phyloP scores from a whole-genome alignment of 148 eudicot genomes.

The Polygonum maritimum region DNA sequence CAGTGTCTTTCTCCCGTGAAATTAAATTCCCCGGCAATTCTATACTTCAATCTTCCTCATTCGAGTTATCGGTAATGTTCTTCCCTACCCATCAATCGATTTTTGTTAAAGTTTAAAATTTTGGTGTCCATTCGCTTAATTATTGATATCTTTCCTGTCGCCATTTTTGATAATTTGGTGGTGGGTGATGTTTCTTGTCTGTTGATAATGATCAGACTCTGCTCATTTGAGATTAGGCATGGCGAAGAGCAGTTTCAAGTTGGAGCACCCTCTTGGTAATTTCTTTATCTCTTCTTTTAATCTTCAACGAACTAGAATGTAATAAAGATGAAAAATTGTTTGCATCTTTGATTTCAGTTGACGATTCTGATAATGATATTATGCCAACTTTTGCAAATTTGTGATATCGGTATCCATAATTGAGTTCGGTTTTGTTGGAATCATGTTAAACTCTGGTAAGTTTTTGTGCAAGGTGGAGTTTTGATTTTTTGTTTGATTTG shows the following conservation, averaged over 20 bases:
- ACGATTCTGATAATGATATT: constrained; percentile 5
- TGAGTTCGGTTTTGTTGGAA: constrained; percentile 1
- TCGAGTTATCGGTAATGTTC: neutral
- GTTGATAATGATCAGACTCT: neutral
- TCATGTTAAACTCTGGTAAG: neutral
- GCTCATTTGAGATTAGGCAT: constrained; percentile 3
- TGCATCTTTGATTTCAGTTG: constrained; percentile 8
- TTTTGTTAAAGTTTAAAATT: neutral
- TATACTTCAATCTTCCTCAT: neutral
- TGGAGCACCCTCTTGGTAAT: constrained; percentile 32
- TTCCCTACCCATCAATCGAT: neutral
- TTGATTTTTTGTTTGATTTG: neutral
- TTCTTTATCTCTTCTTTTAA: neutral
- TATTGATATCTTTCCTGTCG: neutral
- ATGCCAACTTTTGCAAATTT: constrained; percentile 7
- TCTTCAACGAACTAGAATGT: neutral
- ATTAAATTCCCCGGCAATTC: neutral
- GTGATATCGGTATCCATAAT: neutral
- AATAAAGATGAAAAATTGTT: neutral
- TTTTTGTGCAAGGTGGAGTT: neutral
- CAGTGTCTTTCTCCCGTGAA: neutral
- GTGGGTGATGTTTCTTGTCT: neutral
- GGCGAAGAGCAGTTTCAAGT: constrained; percentile 34
- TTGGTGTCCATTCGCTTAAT: neutral
- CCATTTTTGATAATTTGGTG: neutral